Evolutionary conservation across 2,329 filamentous ascomycete genomes (phyloP).

Genomic region (Ceratocystis destructans): DNA sequence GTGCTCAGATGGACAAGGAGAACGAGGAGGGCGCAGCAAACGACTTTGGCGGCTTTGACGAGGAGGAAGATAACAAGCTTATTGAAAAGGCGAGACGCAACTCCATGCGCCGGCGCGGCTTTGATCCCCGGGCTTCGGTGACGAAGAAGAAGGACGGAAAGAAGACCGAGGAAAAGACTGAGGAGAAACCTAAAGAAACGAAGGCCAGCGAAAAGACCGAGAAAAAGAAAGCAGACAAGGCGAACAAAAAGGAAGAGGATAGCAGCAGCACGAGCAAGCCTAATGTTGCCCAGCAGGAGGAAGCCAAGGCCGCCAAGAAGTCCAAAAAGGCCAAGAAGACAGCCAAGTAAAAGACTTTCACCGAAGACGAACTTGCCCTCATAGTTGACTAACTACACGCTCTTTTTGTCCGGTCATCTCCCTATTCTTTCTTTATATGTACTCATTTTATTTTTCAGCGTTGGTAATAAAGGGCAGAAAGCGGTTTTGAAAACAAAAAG

Average conservation of each 20-base stretch:
- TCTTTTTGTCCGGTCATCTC: not conserved
- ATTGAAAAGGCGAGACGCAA: slow-evolving; percentile 63
- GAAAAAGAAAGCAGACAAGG: slow-evolving; percentile 12
- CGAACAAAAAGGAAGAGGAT: slow-evolving; percentile 19
- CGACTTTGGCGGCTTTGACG: slow-evolving; percentile 60
- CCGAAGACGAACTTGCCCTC: slow-evolving; percentile 1
- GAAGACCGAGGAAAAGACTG: slow-evolving; percentile 18
- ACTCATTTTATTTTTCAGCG: slow-evolving; percentile 12
- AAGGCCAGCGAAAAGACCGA: slow-evolving; percentile 13
- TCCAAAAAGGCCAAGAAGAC: slow-evolving; percentile 20
- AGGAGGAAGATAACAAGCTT: slow-evolving; percentile 56
- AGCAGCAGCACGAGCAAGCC: not conserved
- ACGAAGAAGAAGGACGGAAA: slow-evolving; percentile 21
- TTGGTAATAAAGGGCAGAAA: slow-evolving; percentile 15
- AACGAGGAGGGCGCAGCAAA: slow-evolving; percentile 28
- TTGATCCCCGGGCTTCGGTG: slow-evolving; percentile 47
- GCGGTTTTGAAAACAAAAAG: slow-evolving; percentile 21
- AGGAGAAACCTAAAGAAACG: slow-evolving; percentile 18
- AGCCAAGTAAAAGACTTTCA: not conserved
- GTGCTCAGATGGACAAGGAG: slow-evolving; percentile 9
- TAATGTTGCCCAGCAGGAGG: slow-evolving; percentile 18
- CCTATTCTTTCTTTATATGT: slow-evolving; percentile 6
- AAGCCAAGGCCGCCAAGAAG: slow-evolving; percentile 18
- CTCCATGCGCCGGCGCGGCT: slow-evolving; percentile 57
- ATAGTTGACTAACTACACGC: too few species aligned